phyloP scores from a whole-genome alignment of 208 protist genomes.

The Blechomonas ayalai region DNA sequence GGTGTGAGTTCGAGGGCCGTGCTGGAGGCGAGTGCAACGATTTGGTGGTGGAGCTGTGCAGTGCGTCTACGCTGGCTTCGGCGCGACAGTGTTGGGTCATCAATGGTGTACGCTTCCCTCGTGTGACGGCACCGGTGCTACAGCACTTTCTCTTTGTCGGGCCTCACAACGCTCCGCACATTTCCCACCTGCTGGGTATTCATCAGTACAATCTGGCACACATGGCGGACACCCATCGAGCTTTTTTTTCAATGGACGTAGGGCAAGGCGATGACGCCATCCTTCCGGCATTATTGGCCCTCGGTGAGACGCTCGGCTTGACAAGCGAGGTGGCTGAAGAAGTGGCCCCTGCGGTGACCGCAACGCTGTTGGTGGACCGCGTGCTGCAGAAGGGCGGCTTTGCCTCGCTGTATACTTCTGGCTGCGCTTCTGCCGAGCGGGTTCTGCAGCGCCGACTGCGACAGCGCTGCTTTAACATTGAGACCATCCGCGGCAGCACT shows the following conservation, averaged over 20 bases:
- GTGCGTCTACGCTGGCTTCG: not conserved
- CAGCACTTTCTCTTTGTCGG: slow-evolving; percentile 75
- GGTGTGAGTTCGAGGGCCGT: not conserved
- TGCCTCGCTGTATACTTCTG: slow-evolving; percentile 1
- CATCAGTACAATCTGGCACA: slow-evolving; percentile 73
- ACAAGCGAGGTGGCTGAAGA: not conserved
- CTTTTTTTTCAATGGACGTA: slow-evolving; percentile 17
- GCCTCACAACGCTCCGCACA: slow-evolving; percentile 20
- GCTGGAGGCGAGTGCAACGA: not conserved
- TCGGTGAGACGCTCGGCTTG: slow-evolving; percentile 35
- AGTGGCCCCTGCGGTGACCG: not conserved
- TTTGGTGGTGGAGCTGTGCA: too few relatives aligned
- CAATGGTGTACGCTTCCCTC: slow-evolving; percentile 58
- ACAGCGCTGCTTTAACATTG: slow-evolving; percentile 76
- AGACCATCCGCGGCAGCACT: slow-evolving; percentile 59
- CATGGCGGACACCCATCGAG: slow-evolving; percentile 30
- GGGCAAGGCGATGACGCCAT: slow-evolving; percentile 2
- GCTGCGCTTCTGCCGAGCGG: slow-evolving; percentile 9
- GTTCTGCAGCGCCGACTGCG: slow-evolving; percentile 40
- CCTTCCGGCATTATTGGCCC: slow-evolving; percentile 18
- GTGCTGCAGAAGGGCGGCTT: slow-evolving; percentile 2
- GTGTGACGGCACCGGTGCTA: slow-evolving; percentile 13
- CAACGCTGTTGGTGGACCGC: slow-evolving; percentile 9
- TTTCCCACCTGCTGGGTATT: slow-evolving; percentile 48
- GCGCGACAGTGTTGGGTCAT: slow-evolving; percentile 32